Evolutionary conservation across 495 filamentous ascomycete genomes (phyloP).

Genomic region (Darksidea phi): DNA sequence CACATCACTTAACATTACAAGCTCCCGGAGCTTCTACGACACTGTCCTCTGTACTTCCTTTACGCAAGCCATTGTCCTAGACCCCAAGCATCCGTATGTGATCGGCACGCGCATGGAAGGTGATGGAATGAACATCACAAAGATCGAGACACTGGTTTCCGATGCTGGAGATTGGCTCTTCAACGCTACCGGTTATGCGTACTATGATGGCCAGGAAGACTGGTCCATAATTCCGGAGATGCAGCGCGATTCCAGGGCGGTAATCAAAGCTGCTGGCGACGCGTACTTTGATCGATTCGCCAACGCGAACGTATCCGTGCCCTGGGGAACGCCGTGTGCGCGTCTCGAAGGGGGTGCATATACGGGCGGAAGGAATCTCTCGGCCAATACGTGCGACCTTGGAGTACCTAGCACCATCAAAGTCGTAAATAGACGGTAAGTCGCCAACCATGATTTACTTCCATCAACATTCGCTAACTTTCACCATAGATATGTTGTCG

Average conservation of each 20-base stretch:
- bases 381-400: constrained; percentile 46
- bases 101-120: constrained; percentile 26
- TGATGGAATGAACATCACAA: constrained; percentile 24
- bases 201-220: constrained; percentile 23
- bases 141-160: constrained; percentile 21
- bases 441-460: no score
- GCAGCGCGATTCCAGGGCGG: constrained; percentile 10
- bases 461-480: no score
- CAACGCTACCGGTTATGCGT: constrained; percentile 33
- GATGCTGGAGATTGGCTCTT: constrained; percentile 31
- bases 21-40: constrained; percentile 17
- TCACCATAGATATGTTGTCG: constrained; percentile 38
- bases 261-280: constrained; percentile 29
- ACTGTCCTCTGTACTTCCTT: constrained; percentile 24
- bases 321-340: constrained; percentile 51
- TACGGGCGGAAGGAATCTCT: constrained; percentile 36
- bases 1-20: constrained; percentile 11
- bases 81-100: constrained; percentile 24
- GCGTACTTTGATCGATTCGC: constrained; percentile 42
- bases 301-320: constrained; percentile 46
- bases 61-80: constrained; percentile 28
- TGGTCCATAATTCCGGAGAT: constrained; percentile 21
- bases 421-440: constrained; percentile 43
- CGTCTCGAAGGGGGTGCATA: constrained; percentile 51
- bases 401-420: constrained; percentile 42